Percentiles rank a stretch among this genome's conserved stretches.
phyloP scores from a whole-genome alignment of 208 protist genomes.

The Novymonas esmeraldas region DNA sequence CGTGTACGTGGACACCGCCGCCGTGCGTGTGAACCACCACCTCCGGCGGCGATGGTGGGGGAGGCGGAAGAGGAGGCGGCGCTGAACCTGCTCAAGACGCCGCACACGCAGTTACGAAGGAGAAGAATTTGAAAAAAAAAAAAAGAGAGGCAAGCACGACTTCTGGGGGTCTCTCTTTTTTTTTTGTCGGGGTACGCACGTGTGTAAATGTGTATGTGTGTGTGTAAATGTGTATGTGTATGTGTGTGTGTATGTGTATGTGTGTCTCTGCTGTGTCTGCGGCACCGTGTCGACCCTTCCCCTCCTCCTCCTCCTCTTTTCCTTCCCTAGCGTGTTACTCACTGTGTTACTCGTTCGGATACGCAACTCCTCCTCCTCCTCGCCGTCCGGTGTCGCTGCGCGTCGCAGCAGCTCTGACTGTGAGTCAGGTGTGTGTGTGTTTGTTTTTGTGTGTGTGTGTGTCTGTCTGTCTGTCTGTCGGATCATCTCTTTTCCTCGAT shows the following conservation, averaged over 20 bases:
- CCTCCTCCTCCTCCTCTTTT: not conserved
- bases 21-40: no score
- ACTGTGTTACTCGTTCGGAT: not conserved
- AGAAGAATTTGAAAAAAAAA: no score
- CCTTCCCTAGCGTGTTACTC: not conserved
- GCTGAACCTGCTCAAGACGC: no score
- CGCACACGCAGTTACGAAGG: no score
- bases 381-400: no score
- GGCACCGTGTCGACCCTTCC: not conserved
- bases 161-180: conserved; percentile 46
- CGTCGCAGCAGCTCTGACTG: not conserved
- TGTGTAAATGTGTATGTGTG: not conserved
- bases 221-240: not conserved
- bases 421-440: not conserved
- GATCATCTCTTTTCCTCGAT: no score
- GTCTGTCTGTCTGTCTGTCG: no score
- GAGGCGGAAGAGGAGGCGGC: no score
- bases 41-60: no score
- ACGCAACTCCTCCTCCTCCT: no score
- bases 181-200: not conserved
- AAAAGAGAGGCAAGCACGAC: no score
- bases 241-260: not conserved
- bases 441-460: not conserved
- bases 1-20: no score
- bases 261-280: not conserved